These are phyloP conservation scores for Pulveroboletus sp. DNA, from an alignment of 768 basidiomycete species.

Conservation along the genomic window DNA sequence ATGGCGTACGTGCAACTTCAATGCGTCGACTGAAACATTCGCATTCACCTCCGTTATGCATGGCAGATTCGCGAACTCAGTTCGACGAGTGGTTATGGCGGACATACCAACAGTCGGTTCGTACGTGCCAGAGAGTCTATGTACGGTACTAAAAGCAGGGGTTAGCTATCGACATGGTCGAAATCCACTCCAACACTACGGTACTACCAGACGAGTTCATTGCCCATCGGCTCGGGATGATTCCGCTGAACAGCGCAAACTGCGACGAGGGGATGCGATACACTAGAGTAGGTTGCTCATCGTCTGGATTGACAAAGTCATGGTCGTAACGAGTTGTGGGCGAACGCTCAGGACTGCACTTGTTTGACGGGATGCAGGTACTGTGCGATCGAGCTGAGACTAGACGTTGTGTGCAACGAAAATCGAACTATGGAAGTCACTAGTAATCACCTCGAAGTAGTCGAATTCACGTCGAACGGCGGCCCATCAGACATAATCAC, in stretches of 20 bases:
- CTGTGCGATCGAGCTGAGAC: conserved; percentile 77
- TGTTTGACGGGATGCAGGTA: conserved; percentile 80
- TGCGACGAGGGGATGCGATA: conserved; percentile 87
- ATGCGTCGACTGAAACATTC: not conserved
- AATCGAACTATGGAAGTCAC: conserved; percentile 79
- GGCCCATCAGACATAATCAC: conserved; percentile 31
- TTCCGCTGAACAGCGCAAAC: conserved; percentile 82
- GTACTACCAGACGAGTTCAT: conserved; percentile 97
- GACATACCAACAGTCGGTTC: conserved; percentile 93
- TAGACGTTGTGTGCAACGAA: conserved; percentile 74
- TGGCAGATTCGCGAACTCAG: conserved; percentile 84
- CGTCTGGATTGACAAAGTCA: not conserved
- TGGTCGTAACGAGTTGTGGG: not conserved
- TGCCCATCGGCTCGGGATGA: conserved; percentile 91
- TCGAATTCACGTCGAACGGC: conserved; percentile 37
- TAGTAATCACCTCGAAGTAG: conserved; percentile 74
- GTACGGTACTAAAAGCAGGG: conserved; percentile 1
- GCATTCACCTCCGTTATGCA: conserved; percentile 11
- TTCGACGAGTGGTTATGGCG: conserved; percentile 92
- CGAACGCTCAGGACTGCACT: conserved; percentile 71
- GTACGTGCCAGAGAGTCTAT: conserved; percentile 26
- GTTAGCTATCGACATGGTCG: conserved; percentile 94
- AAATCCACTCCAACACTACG: conserved; percentile 85
- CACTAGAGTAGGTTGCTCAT: conserved; percentile 50
- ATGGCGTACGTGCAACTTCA: conserved; percentile 62